Conservation (phyloP, 106 monocot species). For the Narthecium ossifragum region DNA sequence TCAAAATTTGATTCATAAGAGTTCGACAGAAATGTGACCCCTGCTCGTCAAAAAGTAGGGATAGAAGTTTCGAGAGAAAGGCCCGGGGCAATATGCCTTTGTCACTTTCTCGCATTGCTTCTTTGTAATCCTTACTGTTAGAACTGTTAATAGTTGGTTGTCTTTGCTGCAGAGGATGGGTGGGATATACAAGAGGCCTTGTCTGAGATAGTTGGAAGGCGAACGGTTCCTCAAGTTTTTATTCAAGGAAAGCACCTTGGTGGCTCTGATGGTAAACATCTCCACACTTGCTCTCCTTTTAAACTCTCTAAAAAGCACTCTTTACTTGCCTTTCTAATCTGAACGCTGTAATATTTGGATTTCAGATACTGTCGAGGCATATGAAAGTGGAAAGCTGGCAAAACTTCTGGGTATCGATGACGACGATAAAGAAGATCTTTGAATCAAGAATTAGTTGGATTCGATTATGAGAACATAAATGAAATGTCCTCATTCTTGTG, state of each 20-base stretch:
- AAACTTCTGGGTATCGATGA: constrained; percentile 26
- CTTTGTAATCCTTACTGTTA: neutral
- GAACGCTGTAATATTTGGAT: neutral
- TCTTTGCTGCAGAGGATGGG: constrained; percentile 43
- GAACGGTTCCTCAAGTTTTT: constrained; percentile 70
- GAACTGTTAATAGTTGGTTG: neutral
- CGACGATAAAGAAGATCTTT: constrained; percentile 26
- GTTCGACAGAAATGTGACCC: no score
- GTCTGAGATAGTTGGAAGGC: constrained; percentile 35
- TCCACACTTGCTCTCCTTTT: neutral
- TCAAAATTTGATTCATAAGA: neutral
- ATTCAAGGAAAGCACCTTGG: constrained; percentile 71
- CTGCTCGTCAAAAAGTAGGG: neutral
- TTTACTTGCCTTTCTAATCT: neutral
- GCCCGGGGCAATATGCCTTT: no score
- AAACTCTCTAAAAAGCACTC: neutral
- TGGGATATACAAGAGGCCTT: constrained; percentile 60
- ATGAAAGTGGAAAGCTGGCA: constrained; percentile 36
- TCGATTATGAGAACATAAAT: neutral
- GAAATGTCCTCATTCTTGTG: neutral
- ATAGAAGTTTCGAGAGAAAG: no score
- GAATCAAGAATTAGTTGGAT: constrained; percentile 2
- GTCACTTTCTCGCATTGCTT: no score
- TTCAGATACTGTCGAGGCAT: constrained; percentile 52
- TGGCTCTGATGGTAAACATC: constrained; percentile 60